Conservation (phyloP, 2,329 filamentous ascomycete species). For the Scedosporium aurantiacum region DNA sequence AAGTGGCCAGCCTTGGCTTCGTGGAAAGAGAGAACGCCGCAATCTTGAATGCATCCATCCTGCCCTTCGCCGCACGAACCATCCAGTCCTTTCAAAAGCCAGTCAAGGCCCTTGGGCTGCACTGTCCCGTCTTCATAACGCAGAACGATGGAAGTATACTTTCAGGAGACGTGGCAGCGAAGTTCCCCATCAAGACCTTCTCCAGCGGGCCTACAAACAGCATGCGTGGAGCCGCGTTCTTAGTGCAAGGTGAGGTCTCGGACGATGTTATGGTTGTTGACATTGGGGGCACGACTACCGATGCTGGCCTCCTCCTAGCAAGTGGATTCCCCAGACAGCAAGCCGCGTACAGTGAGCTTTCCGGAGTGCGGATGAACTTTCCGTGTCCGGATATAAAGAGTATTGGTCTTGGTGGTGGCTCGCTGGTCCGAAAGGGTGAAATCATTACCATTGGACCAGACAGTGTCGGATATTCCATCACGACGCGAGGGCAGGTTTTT, state of each 20-base stretch:
- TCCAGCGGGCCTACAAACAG: conserved; percentile 54
- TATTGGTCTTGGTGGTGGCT: conserved; percentile 49
- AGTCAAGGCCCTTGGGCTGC: conserved; percentile 33
- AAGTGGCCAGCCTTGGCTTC: conserved; percentile 42
- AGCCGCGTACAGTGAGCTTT: conserved; percentile 50
- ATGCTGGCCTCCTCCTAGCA: conserved; percentile 48
- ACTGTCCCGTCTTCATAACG: conserved; percentile 48
- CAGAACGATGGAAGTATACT: conserved; percentile 55
- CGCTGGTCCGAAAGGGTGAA: conserved; percentile 33
- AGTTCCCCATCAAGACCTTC: conserved; percentile 50
- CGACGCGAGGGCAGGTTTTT: conserved; percentile 42
- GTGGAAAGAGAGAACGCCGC: conserved; percentile 54
- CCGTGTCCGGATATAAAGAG: conserved; percentile 46
- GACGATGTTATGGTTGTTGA: conserved; percentile 49
- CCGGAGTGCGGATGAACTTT: conserved; percentile 53
- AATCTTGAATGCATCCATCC: conserved; percentile 52
- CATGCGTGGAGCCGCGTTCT: conserved; percentile 51
- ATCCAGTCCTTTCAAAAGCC: conserved; percentile 41
- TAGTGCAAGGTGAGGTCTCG: conserved; percentile 28
- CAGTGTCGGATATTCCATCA: conserved; percentile 48
- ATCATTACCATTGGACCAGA: conserved; percentile 44
- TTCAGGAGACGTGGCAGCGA: conserved; percentile 39
- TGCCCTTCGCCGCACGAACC: conserved; percentile 44
- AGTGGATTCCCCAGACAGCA: conserved; percentile 55
- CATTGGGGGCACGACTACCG: conserved; percentile 56